Evolutionary conservation across 1,284 basidiomycete genomes (phyloP).

Genomic region (Apiotrichum gracile): DNA sequence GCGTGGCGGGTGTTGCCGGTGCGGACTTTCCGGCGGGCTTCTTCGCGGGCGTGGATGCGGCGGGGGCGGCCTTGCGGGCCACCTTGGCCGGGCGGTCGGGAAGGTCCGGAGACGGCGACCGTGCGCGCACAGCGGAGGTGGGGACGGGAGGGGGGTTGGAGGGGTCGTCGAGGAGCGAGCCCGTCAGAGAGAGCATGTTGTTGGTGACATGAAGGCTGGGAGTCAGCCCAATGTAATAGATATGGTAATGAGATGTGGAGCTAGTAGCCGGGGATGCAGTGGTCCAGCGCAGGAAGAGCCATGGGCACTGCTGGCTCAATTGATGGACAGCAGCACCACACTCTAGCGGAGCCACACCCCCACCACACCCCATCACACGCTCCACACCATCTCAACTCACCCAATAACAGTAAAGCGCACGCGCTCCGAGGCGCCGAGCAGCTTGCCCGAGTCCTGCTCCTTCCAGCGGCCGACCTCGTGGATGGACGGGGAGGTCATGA

Average conservation of each 20-base stretch:
- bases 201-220: conserved; percentile 82
- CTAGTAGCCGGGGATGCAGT: too few species aligned
- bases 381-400: conserved; percentile 50
- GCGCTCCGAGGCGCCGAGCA: conserved; percentile 65
- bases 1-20: background rate
- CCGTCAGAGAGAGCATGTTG: conserved; percentile 87
- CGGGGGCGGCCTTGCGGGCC: conserved; percentile 6
- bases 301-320: too few species aligned
- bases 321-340: too few species aligned
- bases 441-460: conserved; percentile 62
- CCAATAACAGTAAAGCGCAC: conserved; percentile 86
- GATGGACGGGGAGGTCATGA: conserved; percentile 21
- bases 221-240: conserved; percentile 1
- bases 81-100: conserved; percentile 15
- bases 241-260: too few species aligned
- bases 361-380: too few species aligned
- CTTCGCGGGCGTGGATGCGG: conserved; percentile 7
- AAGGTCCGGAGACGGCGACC: conserved; percentile 25
- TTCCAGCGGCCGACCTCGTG: conserved; percentile 68
- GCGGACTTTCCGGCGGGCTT: conserved; percentile 1
- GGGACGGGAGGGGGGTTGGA: conserved; percentile 60
- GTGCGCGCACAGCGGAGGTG: conserved; percentile 9
- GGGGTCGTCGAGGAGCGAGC: conserved; percentile 80
- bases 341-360: too few species aligned
- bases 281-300: too few species aligned